phyloP scores from a whole-genome alignment of 495 filamentous ascomycete genomes.

The Aeminium ludgeri region DNA sequence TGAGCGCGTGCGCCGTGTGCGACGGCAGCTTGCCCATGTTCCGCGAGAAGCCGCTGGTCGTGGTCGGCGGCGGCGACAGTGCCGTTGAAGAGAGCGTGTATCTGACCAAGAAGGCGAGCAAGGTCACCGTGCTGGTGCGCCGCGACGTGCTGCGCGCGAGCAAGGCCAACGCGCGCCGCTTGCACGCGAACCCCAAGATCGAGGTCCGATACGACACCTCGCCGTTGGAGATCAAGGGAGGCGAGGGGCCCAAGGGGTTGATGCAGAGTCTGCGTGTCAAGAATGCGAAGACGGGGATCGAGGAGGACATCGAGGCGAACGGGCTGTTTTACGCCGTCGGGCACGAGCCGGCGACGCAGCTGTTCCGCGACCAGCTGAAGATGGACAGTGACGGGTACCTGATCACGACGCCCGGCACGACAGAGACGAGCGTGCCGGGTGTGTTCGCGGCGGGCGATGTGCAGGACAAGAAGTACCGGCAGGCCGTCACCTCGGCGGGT shows the following conservation, averaged over 20 bases:
- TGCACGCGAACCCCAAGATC: conserved; percentile 71
- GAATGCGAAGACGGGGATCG: conserved; percentile 58
- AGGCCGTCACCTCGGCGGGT: conserved; percentile 96
- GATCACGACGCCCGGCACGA: conserved; percentile 73
- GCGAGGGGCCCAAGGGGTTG: conserved; percentile 51
- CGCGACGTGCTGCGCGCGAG: conserved; percentile 69
- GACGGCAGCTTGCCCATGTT: conserved; percentile 97
- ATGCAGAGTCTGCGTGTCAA: conserved; percentile 74
- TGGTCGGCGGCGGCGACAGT: conserved; percentile 93
- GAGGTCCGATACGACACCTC: conserved; percentile 72
- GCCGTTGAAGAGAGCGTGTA: conserved; percentile 97
- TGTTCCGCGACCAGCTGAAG: conserved; percentile 77
- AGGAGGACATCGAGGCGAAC: conserved; percentile 69
- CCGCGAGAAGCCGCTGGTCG: conserved; percentile 82
- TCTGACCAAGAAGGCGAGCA: conserved; percentile 89
- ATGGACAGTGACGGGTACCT: conserved; percentile 82
- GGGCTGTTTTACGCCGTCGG: conserved; percentile 96
- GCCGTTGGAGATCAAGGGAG: conserved; percentile 66
- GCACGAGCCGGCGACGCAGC: conserved; percentile 76
- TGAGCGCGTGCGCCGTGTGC: conserved; percentile 93
- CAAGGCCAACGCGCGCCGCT: conserved; percentile 78
- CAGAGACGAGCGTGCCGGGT: conserved; percentile 72
- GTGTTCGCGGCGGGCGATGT: conserved; percentile 97
- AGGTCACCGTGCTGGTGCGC: conserved; percentile 86
- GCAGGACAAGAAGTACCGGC: conserved; percentile 94